Conservation (phyloP, 768 basidiomycete genomes). For the Mycena kentingensis region DNA sequence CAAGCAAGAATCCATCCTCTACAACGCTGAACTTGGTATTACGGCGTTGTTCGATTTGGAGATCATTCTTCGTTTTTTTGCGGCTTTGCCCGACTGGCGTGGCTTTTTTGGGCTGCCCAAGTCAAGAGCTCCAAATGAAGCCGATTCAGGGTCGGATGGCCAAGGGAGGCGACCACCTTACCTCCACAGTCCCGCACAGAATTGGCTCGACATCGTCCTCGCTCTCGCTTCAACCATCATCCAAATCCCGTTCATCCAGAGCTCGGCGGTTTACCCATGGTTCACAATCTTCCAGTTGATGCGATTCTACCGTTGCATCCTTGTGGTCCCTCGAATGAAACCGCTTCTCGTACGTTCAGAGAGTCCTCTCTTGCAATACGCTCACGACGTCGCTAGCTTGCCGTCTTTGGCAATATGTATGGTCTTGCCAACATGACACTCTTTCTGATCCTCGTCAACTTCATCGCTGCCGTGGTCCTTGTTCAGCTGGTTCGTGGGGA, state of each 20-base stretch:
- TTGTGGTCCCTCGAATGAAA: slow-evolving; percentile 89
- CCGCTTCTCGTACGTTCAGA: slow-evolving; percentile 68
- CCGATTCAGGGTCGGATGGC: not conserved
- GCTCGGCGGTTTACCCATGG: slow-evolving; percentile 77
- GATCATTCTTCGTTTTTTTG: slow-evolving; percentile 73
- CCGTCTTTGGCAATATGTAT: slow-evolving; percentile 90
- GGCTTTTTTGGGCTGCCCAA: slow-evolving; percentile 62
- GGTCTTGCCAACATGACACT: slow-evolving; percentile 90
- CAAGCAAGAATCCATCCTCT: slow-evolving; percentile 51
- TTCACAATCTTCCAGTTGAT: slow-evolving; percentile 83
- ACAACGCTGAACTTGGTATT: slow-evolving; percentile 70
- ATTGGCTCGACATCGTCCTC: slow-evolving; percentile 75
- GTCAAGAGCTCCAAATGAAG: no score
- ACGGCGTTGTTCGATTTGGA: slow-evolving; percentile 88
- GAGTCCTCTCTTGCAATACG: slow-evolving; percentile 3
- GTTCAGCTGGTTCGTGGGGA: slow-evolving; percentile 89
- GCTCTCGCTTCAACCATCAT: slow-evolving; percentile 78
- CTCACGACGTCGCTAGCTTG: slow-evolving; percentile 37
- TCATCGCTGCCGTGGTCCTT: slow-evolving; percentile 78
- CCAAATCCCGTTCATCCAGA: slow-evolving; percentile 77
- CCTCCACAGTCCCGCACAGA: slow-evolving; percentile 33
- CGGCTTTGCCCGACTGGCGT: slow-evolving; percentile 81
- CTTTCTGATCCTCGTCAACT: slow-evolving; percentile 87
- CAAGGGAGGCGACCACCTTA: not conserved
- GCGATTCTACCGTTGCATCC: slow-evolving; percentile 89